Evolutionary conservation across 306 rosid genomes (phyloP), one percentile per base, ranked within the genome.

Genomic region (Canavalia gladiata): DNA sequence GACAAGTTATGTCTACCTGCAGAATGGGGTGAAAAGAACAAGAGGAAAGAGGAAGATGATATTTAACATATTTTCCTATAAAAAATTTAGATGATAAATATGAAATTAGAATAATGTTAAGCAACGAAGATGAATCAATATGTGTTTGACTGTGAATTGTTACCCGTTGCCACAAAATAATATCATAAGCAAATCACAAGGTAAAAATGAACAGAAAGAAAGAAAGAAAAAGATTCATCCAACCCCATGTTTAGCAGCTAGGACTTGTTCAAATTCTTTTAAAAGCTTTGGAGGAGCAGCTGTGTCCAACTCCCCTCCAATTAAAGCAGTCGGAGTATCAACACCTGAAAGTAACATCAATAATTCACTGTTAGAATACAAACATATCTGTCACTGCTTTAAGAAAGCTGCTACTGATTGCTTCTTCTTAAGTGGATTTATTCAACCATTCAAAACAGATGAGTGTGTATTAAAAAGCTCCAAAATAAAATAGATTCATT

Each of bases 261-360:
- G 82, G 74, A 62, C 82, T 67, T 70, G 84, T 62, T 90, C 86
- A 81, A 90, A 85, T 84, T 93, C 87, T 59, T 79, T 80, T 68
- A 91, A 12, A 11, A 87, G 81, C 45, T 68, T 51, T 0, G 88
- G 88, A 74, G 92, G 98, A 71, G 87, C 69, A 1, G 57, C 0
- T 0, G 71, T 12, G 80, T 94, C 97, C 25, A 63, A 11, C 88
- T 89, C 88, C 12, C 88, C 95, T 73, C 94, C 97, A 68, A 91
- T 88, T 7, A 94, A 25, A 2, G 89, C 73, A 82, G 83, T 83
- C 30, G 87, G 97, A 89, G 62, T 50, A 81, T 86, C 75, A 51
- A 87, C 86, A 59, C 25, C 95, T 91, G 90, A 79, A 87, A 78
- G 18, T n/a, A 29, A 75, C 52, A 63, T 47, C 69, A 64, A 70